Base-by-base conservation (phyloP, 352 stramenopile species). In the Globisporangium solare region DNA sequence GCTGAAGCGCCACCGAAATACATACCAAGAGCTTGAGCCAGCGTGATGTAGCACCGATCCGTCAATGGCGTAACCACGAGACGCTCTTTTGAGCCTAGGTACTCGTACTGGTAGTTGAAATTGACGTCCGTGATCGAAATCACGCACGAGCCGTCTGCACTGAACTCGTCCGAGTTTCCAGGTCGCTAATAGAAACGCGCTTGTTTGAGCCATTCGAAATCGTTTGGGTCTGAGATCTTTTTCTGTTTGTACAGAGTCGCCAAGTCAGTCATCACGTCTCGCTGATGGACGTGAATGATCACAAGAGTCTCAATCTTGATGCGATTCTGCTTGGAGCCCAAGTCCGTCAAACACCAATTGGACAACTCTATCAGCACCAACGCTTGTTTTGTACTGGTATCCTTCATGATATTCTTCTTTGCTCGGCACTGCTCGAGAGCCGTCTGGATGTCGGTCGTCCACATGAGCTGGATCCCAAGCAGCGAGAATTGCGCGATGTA, bases 131-230 rank as follows among this genome's bases (percentile, higher is more conserved):
- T 98, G 62, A 99, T 98, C 31, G 88, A 96, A 54, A 99, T 98
- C 14, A 99, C 90, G 52, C 94, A 98, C 4, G 95, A 89, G 35
- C 95, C 97, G 57, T 99, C 93, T 22, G 79, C 80, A 46, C 94
- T 97, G 48, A 97, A 96, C 60, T 99, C 95, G 57, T 99, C 96
- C 0, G 70, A 66, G 51, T 92, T 94, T 54, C 94, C 97, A 7
- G 89, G 79, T 21, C 96, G 83, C 95, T 95, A 99, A 66, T 99
- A 99, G 61, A 99, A 99, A 11, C 97, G 84, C n/a, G 94, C 95
- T 68, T 99, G 97, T 67, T 99, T 99, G 47, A 99, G 91, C 97
- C 97, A 99, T 63, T 99, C 96, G 64, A 99, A 99, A 67, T 99
- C 96, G 67, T 98, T 98, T 42, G 95, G 84, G 66, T 99, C 95